Percentiles rank a stretch among this genome's conserved stretches.
phyloP scores from a whole-genome alignment of 2,329 filamentous ascomycete species.

The Fusarium anguioides region DNA sequence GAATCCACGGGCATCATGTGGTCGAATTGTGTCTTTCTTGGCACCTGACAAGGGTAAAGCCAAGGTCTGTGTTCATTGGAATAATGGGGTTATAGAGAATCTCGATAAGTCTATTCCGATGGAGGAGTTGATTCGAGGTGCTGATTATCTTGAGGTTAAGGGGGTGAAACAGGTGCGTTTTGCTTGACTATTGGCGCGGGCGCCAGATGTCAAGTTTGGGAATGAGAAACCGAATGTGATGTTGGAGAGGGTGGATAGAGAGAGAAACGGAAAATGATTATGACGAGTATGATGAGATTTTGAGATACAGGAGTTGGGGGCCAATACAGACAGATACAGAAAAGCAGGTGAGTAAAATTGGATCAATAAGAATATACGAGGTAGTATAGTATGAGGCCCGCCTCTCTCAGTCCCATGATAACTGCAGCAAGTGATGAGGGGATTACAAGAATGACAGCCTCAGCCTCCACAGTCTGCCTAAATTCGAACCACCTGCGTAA shows the following conservation, averaged over 20 bases:
- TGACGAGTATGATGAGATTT: not conserved
- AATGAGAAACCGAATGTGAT: not conserved
- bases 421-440: slow-evolving; percentile 9
- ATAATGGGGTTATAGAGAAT: slow-evolving; percentile 38
- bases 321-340: not conserved
- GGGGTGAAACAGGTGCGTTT: slow-evolving; percentile 42
- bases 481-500: slow-evolving; percentile 25
- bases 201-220: not conserved
- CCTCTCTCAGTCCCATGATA: slow-evolving; percentile 22
- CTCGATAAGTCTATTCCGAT: slow-evolving; percentile 39
- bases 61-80: slow-evolving; percentile 47
- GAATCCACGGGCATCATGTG: slow-evolving; percentile 16
- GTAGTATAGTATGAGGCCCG: not conserved
- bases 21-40: slow-evolving; percentile 39
- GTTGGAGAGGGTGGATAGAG: not conserved
- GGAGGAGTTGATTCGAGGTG: slow-evolving; percentile 35
- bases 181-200: slow-evolving; percentile 7
- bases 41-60: slow-evolving; percentile 36
- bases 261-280: not conserved
- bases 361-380: slow-evolving; percentile 19
- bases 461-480: slow-evolving; percentile 41
- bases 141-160: slow-evolving; percentile 40
- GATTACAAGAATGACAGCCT: slow-evolving; percentile 24
- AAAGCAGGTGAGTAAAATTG: not conserved
- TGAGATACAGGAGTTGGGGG: not conserved